Conservation (phyloP, 192 early-diverging fungal species). For the Umbelopsis sp. region DNA sequence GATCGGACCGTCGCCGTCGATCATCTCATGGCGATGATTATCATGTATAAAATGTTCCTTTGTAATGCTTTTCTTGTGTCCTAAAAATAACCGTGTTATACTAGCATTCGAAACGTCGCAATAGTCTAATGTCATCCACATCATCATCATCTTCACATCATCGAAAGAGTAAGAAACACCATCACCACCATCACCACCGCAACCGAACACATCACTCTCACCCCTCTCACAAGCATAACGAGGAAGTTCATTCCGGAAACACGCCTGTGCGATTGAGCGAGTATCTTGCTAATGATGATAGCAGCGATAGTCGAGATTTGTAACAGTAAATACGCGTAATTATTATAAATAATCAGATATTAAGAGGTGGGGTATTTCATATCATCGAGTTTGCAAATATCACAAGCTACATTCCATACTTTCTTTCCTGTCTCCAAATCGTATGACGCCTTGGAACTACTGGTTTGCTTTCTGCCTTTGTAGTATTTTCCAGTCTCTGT, state of each 20-base stretch:
- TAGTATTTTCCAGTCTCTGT: constrained; percentile 2
- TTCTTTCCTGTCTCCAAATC: not conserved
- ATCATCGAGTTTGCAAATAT: not conserved
- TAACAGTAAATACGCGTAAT: not conserved
- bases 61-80: not conserved
- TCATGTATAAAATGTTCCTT: not conserved
- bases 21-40: not conserved
- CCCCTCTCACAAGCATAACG: not conserved
- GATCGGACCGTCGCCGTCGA: not conserved
- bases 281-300: not conserved
- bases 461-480: not conserved
- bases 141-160: not conserved
- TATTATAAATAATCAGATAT: not conserved
- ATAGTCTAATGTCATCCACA: not conserved
- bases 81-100: not conserved
- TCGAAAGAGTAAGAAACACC: not conserved
- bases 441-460: constrained; percentile 12
- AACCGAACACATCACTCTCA: not conserved
- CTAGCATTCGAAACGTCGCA: not conserved
- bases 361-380: not conserved
- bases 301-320: constrained; percentile 10
- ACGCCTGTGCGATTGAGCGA: constrained; percentile 3
- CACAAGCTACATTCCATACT: constrained; percentile 23
- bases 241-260: not conserved
- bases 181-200: constrained; percentile 9